Conservation (phyloP, 2,329 filamentous ascomycete genomes). For the Fonsecaea pugnacius region DNA sequence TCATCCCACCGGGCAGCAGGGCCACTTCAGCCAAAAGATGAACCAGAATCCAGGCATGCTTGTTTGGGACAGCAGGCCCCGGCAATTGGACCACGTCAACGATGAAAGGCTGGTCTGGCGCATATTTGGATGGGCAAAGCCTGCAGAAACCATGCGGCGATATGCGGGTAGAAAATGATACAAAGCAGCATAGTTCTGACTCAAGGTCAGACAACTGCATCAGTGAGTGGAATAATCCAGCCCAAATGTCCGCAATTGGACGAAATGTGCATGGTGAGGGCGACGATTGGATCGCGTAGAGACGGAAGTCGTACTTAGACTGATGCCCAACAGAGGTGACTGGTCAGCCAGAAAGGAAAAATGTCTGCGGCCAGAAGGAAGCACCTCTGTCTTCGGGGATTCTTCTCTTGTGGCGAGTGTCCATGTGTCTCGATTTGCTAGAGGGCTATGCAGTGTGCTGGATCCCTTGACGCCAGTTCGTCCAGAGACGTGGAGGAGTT, state of each 20-base stretch:
- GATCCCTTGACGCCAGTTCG: constrained; percentile 27
- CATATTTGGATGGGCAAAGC: constrained; percentile 15
- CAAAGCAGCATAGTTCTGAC: constrained; percentile 24
- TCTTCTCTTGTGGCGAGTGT: constrained; percentile 13
- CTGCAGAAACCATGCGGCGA: constrained; percentile 24
- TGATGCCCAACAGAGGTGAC: constrained; percentile 31
- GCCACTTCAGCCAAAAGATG: constrained; percentile 18
- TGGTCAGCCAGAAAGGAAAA: constrained; percentile 20
- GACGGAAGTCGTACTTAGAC: constrained; percentile 24
- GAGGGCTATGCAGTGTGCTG: constrained; percentile 12
- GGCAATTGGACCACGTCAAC: constrained; percentile 35
- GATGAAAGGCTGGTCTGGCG: constrained; percentile 24
- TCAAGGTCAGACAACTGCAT: constrained; percentile 33
- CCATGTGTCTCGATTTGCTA: constrained; percentile 18
- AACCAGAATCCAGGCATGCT: constrained; percentile 18
- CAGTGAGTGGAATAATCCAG: constrained; percentile 26
- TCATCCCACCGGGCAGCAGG: constrained; percentile 2
- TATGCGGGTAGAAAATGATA: constrained; percentile 19
- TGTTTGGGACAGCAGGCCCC: constrained; percentile 12
- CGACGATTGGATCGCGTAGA: constrained; percentile 32
- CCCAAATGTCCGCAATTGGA: constrained; percentile 27
- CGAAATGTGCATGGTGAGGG: constrained; percentile 21
- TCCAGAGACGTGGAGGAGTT: constrained; percentile 28
- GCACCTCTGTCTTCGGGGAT: constrained; percentile 7
- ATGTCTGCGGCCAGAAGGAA: constrained; percentile 18